These are phyloP conservation scores for Podaxis pistillaris DNA, from an alignment of 768 basidiomycete genomes.

Conservation along the genomic window DNA sequence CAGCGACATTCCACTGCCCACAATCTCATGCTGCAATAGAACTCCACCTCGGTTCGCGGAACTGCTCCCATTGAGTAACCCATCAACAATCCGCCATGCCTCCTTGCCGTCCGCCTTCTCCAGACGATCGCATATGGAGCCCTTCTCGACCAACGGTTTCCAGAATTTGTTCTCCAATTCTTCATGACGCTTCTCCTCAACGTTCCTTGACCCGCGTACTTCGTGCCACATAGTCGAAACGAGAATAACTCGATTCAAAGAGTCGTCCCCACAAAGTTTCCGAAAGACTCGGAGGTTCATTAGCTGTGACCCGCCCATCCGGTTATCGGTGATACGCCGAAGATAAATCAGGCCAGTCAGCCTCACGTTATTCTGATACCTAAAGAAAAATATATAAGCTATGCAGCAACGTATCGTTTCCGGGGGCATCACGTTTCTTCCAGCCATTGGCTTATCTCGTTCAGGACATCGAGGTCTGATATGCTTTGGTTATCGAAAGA, in stretches of 20 bases:
- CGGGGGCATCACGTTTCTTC: neutral
- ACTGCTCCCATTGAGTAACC: neutral
- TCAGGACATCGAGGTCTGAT: neutral
- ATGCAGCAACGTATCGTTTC: neutral
- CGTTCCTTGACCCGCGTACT: constrained; percentile 18
- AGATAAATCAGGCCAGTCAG: constrained; percentile 29
- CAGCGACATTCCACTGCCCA: neutral
- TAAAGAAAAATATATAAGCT: neutral
- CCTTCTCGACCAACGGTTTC: neutral
- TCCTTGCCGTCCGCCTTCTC: neutral
- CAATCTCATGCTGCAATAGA: neutral
- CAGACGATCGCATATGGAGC: neutral
- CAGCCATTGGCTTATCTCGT: neutral
- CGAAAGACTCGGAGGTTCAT: constrained; percentile 51
- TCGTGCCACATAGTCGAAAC: constrained; percentile 55
- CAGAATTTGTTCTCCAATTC: neutral
- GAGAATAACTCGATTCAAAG: constrained; percentile 50
- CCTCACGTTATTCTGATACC: constrained; percentile 10
- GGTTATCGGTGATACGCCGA: constrained; percentile 51
- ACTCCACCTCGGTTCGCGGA: neutral
- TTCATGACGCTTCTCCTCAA: neutral
- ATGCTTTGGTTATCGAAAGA: neutral
- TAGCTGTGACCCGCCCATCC: constrained; percentile 47
- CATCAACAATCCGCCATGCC: neutral
- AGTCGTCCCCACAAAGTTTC: constrained; percentile 48